These are phyloP conservation scores for Diplodia seriata DNA, from an alignment of 2,329 filamentous ascomycete species.

Conservation along the genomic window DNA sequence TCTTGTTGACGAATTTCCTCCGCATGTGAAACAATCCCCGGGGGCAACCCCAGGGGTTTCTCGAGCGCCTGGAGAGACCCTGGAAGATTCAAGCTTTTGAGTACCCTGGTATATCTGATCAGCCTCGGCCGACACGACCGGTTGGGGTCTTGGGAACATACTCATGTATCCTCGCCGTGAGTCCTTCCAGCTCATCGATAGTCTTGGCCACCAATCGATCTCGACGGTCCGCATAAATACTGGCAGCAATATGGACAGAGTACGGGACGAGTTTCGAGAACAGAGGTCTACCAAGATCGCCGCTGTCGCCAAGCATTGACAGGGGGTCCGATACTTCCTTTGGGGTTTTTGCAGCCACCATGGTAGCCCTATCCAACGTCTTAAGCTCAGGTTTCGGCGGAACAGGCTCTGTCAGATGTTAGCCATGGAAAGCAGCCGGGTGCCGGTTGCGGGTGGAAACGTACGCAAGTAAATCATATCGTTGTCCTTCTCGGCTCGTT, in stretches of 20 bases:
- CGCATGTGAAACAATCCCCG: conserved; percentile 83
- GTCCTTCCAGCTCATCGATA: conserved; percentile 79
- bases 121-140: not conserved
- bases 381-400: conserved; percentile 88
- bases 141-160: conserved; percentile 42
- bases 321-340: conserved; percentile 82
- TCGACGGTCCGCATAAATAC: conserved; percentile 90
- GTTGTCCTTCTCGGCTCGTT: conserved; percentile 93
- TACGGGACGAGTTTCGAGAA: conserved; percentile 95
- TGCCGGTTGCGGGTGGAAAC: conserved; percentile 38
- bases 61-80: conserved; percentile 93
- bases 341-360: conserved; percentile 82
- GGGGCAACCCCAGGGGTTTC: conserved; percentile 89
- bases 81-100: conserved; percentile 85
- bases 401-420: conserved; percentile 64
- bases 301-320: conserved; percentile 78
- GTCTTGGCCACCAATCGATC: conserved; percentile 89
- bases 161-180: conserved; percentile 82
- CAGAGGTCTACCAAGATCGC: conserved; percentile 81
- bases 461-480: conserved; percentile 88
- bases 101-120: conserved; percentile 52
- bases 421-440: not conserved
- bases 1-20: conserved; percentile 94
- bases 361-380: conserved; percentile 82
- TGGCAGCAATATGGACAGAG: conserved; percentile 91